phyloP scores from a whole-genome alignment of 441 rosid species.

The Adansonia rubrostipa region DNA sequence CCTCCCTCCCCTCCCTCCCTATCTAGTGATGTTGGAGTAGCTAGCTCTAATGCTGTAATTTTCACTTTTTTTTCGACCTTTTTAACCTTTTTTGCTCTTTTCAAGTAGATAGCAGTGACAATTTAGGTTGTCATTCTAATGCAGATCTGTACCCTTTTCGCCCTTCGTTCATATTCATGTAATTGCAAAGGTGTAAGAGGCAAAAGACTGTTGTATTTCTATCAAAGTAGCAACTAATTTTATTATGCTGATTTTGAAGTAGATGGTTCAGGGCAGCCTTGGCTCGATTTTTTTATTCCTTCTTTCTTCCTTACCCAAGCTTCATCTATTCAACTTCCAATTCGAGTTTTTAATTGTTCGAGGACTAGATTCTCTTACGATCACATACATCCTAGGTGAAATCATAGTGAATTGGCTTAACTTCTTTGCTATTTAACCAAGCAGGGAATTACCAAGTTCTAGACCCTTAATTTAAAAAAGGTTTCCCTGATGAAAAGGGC shows the following conservation, averaged over 20 bases:
- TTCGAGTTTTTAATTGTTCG: too few relatives aligned
- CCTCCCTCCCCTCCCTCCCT: slow-evolving; percentile 32
- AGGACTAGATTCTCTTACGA: background rate
- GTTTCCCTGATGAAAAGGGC: too few relatives aligned
- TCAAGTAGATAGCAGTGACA: background rate
- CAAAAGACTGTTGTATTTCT: background rate
- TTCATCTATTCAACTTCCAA: too few relatives aligned
- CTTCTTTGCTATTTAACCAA: too few relatives aligned
- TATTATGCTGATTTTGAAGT: too few relatives aligned
- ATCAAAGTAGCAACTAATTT: background rate
- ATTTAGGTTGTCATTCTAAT: background rate
- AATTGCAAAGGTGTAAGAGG: background rate
- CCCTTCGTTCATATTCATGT: background rate
- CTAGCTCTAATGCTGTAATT: background rate
- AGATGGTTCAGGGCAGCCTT: too few relatives aligned
- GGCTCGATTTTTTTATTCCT: too few relatives aligned
- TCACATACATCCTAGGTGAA: background rate
- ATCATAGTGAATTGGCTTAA: too few relatives aligned
- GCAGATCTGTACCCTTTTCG: background rate
- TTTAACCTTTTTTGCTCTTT: background rate
- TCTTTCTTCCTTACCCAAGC: too few relatives aligned
- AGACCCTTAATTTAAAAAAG: background rate
- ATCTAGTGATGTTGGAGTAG: background rate
- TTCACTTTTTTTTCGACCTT: too few relatives aligned
- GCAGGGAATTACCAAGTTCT: background rate